Evolutionary conservation across 352 stramenopile genomes (phyloP).

Genomic region (Bremia lactucae): DNA sequence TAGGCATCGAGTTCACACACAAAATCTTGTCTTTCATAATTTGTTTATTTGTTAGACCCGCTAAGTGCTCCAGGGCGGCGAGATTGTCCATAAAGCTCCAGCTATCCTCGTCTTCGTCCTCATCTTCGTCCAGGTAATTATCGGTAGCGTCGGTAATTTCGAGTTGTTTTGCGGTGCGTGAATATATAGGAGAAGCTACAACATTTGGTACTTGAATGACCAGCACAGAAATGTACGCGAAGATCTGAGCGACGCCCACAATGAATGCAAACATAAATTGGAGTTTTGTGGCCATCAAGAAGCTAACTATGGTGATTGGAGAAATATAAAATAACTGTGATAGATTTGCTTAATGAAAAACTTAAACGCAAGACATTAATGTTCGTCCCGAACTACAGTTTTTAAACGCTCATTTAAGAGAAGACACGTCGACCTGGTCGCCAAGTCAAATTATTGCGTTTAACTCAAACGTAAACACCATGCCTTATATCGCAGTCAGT

Average conservation of each 20-base stretch:
- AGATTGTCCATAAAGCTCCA: conserved; percentile 61
- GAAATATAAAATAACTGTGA: too few species aligned
- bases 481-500: too few species aligned
- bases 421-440: too few species aligned
- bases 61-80: conserved; percentile 20
- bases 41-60: background rate
- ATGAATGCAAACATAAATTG: background rate
- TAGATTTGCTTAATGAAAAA: too few species aligned
- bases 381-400: too few species aligned
- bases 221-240: conserved; percentile 14
- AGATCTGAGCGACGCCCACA: too few species aligned
- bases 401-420: too few species aligned
- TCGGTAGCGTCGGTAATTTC: conserved; percentile 10
- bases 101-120: conserved; percentile 31
- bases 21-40: background rate
- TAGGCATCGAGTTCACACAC: conserved; percentile 31
- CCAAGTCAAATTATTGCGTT: too few species aligned
- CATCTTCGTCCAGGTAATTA: conserved; percentile 21
- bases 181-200: background rate
- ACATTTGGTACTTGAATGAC: conserved; percentile 10
- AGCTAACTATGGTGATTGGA: too few species aligned
- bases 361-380: too few species aligned
- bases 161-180: conserved; percentile 7
- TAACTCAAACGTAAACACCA: too few species aligned
- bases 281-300: too few species aligned